Base-by-base conservation (phyloP, 2,329 filamentous ascomycete genomes). In the Zymoseptoria tritici region DNA sequence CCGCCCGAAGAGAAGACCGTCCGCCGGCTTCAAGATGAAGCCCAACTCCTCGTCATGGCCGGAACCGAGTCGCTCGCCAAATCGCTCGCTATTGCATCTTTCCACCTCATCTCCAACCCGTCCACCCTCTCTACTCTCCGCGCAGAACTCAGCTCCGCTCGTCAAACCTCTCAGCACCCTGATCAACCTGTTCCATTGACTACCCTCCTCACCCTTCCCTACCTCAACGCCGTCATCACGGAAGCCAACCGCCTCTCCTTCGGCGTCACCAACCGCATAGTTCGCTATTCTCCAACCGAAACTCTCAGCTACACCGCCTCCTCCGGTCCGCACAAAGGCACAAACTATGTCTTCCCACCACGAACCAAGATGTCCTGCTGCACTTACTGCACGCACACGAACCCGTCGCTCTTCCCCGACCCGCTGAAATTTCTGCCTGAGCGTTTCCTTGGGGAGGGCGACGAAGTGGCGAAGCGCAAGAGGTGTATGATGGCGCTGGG, bases 61-160 rank as follows among this genome's bases (percentile, higher is more conserved):
- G 79, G 78, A 4, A 72, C 72, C 11, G 77, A 80, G 57, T 81
- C 78, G 0, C 73, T 74, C 7, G 77, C 73, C 0, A 74, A 74
- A 50, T 71, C 76, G 2, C 62, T 80, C 8, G 75, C 75, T 68
- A 66, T 76, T 7, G 77, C 75, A 1, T 70, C 72, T 3, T 79
- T 73, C 62, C 68, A 79, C 56, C 56, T 80, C 24, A 67, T 79
- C 6, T 66, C 73, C 21, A 59, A 72, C 0, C 72, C 73, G 0
- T 64, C 67, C 0, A 60, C 73, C 13, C 58, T 74, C 29, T 55
- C 70, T 6, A 72, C 65, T 51, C 65, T 80, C 4, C 72, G 74
- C 53, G 60, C 59, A 2, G 78, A 80, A 61, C 62, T 81, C 9
- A 58, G 49, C 63, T 46, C 13, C 36, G 36, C 36, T n/a, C 36